Conservation (phyloP, 805 yeast species). For the Clavispora carvajalis region DNA sequence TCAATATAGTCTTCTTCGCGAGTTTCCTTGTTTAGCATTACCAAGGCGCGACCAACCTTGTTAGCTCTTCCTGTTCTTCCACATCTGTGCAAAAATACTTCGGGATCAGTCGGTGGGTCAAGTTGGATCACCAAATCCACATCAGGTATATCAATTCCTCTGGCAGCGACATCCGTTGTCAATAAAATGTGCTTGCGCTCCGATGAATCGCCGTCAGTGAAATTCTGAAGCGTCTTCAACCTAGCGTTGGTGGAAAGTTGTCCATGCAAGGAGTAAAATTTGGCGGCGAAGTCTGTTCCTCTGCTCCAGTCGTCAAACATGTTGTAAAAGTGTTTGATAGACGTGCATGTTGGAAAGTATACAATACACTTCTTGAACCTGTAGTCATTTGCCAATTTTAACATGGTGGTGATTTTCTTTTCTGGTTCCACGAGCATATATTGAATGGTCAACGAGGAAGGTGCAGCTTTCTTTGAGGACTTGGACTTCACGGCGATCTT, state of each 20-base stretch:
- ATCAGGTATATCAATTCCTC: conserved; percentile 93
- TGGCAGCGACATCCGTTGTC: conserved; percentile 98
- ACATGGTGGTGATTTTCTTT: conserved; percentile 53
- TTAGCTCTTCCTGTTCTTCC: conserved; percentile 97
- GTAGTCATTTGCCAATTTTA: conserved; percentile 48
- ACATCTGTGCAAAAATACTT: conserved; percentile 85
- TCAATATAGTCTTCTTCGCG: conserved; percentile 79
- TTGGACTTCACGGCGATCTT: conserved; percentile 69
- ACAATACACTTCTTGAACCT: conserved; percentile 78
- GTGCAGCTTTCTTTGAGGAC: conserved; percentile 38
- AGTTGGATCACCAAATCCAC: conserved; percentile 91
- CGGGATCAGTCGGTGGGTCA: conserved; percentile 93
- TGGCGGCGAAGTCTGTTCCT: conserved; percentile 22
- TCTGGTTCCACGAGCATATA: conserved; percentile 59
- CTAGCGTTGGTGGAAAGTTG: conserved; percentile 80
- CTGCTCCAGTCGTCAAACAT: conserved; percentile 39
- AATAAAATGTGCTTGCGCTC: conserved; percentile 55
- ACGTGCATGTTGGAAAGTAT: conserved; percentile 84
- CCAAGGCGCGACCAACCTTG: conserved; percentile 70
- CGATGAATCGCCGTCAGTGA: conserved; percentile 41
- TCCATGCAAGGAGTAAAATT: conserved; percentile 80
- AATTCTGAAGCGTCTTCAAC: conserved; percentile 60
- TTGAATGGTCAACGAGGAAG: conserved; percentile 57
- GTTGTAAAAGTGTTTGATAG: conserved; percentile 72
- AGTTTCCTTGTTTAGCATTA: conserved; percentile 62